Evolutionary conservation across 345 rosid genomes (phyloP), one percentile per base, ranked within the genome.

Genomic region (Euphorbia pulcherrima): DNA sequence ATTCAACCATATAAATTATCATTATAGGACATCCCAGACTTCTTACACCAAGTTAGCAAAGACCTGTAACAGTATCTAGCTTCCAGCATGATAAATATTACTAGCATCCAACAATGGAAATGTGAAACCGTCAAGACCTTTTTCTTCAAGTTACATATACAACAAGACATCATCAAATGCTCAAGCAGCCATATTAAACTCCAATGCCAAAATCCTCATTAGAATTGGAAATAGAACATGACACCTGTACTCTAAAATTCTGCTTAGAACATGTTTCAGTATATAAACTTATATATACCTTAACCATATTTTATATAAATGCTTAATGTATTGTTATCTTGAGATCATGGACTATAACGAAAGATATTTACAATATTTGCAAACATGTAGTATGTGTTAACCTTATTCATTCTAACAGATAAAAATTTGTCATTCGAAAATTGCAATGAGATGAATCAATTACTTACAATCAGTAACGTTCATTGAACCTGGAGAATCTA

Each of bases 401-500:
- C 18, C 24, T 33, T 17, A 33, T 59, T n/a, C 24, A 33, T 33
- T 17, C 37, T 3, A 1, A 17, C 29, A 27, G n/a, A 27, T 8
- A 2, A 4, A 41, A 37, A 16, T 64, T 48, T 35, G 51, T 8
- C 20, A 28, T n/a, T 28, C 18, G 18, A 17, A n/a, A 12, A 20
- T 72, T 44, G 67, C 29, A 70, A 27, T 47, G 64, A 75, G 64
- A 33, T 71, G 53, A 80, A 69, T 20, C 40, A 11, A 65, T 27
- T 67, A 88, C 99, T 60, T 84, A 92, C 99, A 72, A 72, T 94
- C 97, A 57, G 92, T 88, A 72, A 92, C 92, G 85, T 80, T 88
- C 96, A 91, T 85, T 70, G 87, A 76, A 72, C 92, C 97, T 17
- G 97, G 93, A 14, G 88, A 67, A 81, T 78, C 96, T 71, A 94